phyloP scores from a whole-genome alignment of 331 rosid species.

The Rosa hybrid region DNA sequence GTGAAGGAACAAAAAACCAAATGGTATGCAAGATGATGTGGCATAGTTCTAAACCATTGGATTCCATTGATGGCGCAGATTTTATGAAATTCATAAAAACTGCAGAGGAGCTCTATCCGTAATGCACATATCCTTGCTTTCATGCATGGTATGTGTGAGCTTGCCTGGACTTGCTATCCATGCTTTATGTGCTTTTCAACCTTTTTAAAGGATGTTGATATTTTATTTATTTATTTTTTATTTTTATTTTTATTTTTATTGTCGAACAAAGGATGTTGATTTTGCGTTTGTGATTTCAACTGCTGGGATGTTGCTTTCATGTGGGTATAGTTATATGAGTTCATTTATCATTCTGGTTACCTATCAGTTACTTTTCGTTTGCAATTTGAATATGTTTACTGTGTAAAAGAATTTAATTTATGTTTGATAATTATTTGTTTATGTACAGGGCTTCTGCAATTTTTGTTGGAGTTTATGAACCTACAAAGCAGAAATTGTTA shows the following conservation, averaged over 20 bases:
- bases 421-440: constrained; percentile 15
- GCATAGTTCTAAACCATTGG: no score
- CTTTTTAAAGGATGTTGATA: neutral
- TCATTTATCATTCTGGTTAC: neutral
- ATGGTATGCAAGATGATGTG: no score
- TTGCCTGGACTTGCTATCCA: neutral
- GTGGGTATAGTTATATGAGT: neutral
- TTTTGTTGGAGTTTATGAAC: constrained; percentile 92
- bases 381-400: neutral
- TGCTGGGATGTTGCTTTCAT: neutral
- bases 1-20: no score
- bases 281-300: neutral
- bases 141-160: neutral
- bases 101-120: no score
- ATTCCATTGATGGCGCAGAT: neutral
- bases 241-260: neutral
- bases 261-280: neutral
- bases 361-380: neutral
- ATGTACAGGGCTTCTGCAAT: constrained; percentile 86
- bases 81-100: no score
- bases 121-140: neutral
- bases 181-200: neutral
- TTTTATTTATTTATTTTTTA: no score
- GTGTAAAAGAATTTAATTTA: neutral
- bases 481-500: constrained; percentile 79